Evolutionary conservation across 257 asterid species (phyloP).

Genomic region (Solanum piurae): DNA sequence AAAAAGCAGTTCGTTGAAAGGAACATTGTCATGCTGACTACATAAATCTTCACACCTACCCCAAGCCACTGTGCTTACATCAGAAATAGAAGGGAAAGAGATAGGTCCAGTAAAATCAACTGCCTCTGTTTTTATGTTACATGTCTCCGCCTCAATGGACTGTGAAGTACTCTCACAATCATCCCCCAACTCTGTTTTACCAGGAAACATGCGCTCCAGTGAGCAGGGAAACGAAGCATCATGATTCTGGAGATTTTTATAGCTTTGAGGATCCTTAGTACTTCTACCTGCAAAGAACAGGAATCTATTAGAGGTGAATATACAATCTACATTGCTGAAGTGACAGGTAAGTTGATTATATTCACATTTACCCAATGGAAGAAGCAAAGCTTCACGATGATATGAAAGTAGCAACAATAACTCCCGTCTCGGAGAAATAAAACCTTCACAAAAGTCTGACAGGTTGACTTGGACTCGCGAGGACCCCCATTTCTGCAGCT

Average conservation of each 20-base stretch:
- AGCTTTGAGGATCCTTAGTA: constrained; percentile 25
- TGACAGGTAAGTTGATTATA: background rate
- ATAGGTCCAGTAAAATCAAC: constrained; percentile 20
- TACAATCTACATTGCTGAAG: background rate
- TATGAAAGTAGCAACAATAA: constrained; percentile 50
- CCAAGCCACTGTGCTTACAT: constrained; percentile 82
- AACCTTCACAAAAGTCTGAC: constrained; percentile 66
- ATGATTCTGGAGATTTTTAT: background rate
- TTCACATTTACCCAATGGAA: constrained; percentile 71
- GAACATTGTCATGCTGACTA: constrained; percentile 44
- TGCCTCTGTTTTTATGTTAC: constrained; percentile 14
- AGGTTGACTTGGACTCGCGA: constrained; percentile 55
- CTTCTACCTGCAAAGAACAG: constrained; percentile 10
- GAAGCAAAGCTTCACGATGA: constrained; percentile 52
- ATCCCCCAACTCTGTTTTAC: constrained; percentile 22
- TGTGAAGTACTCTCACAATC: constrained; percentile 25
- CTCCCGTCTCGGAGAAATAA: constrained; percentile 79
- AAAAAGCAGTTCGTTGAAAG: constrained; percentile 68
- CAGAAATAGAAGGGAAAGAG: constrained; percentile 42
- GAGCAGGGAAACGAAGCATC: background rate
- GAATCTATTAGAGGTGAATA: background rate
- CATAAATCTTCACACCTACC: constrained; percentile 44
- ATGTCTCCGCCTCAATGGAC: constrained; percentile 20
- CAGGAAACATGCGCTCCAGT: constrained; percentile 18
- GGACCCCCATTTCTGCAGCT: constrained; percentile 77